These are phyloP conservation scores for Phenoliferia sp. DNA, from an alignment of 1,284 basidiomycete genomes.

Conservation along the genomic window DNA sequence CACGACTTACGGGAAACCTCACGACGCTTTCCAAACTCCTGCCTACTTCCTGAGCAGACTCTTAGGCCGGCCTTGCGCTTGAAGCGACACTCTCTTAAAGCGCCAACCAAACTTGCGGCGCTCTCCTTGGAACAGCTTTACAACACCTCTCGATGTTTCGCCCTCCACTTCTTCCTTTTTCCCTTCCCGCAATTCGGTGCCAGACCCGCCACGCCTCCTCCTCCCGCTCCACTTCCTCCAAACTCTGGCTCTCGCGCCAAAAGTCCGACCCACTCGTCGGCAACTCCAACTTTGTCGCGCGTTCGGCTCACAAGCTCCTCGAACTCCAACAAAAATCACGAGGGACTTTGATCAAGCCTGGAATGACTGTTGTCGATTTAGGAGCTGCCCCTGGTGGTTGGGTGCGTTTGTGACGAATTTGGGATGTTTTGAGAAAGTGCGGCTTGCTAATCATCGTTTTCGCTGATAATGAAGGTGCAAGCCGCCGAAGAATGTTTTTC, in stretches of 20 bases:
- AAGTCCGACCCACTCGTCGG: constrained; percentile 25
- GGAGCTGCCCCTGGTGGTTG: constrained; percentile 31
- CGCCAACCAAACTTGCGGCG: too few species aligned
- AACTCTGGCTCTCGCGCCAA: constrained; percentile 21
- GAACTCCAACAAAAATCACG: constrained; percentile 16
- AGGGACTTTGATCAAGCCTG: constrained; percentile 6
- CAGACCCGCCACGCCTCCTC: not conserved
- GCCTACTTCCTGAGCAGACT: too few species aligned
- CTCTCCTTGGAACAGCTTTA: too few species aligned
- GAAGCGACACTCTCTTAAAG: too few species aligned
- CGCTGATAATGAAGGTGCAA: not conserved
- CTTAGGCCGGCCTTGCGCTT: too few species aligned
- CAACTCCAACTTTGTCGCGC: constrained; percentile 18
- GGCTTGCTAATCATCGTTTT: not conserved
- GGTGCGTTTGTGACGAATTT: constrained; percentile 16
- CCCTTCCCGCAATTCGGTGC: too few species aligned
- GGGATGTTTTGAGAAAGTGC: not conserved
- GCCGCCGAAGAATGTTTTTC: not conserved
- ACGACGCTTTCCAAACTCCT: too few species aligned
- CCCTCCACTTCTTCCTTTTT: too few species aligned
- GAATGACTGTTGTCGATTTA: constrained; percentile 26
- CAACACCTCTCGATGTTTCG: too few species aligned
- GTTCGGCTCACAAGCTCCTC: constrained; percentile 31
- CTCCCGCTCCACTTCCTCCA: constrained; percentile 9
- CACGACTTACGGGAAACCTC: too few species aligned